Base-by-base conservation (phyloP, 129 eudicot species). In the Arctium lappa region DNA sequence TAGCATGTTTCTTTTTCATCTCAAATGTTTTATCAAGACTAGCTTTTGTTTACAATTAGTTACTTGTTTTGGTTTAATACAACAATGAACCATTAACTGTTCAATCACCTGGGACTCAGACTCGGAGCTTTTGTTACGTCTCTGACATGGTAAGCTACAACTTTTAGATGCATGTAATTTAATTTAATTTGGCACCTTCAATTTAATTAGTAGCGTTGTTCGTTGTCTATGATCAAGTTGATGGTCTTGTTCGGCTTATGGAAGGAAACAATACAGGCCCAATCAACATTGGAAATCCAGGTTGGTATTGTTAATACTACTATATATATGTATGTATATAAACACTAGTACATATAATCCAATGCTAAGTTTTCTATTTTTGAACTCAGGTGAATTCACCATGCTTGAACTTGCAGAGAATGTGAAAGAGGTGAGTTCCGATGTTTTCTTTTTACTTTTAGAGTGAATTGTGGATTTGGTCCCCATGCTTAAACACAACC, bases 221-320 rank as follows among this genome's bases (percentile, higher is more conserved):
- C 60, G 22, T 18, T 8, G 32, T 38, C 46, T 30, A 34, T 33
- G 69, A 81, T 77, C 82, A 95, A 98, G 99, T 95, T 81, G 95
- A 95, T 90, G 99, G 99, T 70, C 97, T 95, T 62, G 86, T 95
- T 69, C 80, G 89, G 81, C 99, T 95, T 36, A 95, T 95, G 99
- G 98, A 93, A 91, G 99, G 99, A 83, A 90, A 88, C 60, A 81
- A 90, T 70, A 95, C 97, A 27, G 99, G 99, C 38, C 99, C 99
- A 32, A 95, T 95, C 81, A 95, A 95, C 85, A 82, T 95, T 79
- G 99, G 99, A 13, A 95, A 95, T 87, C 99, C 99, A 86, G 98
- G 98, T 92, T 65, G 32, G 38, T 18, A 8, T 78, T 62, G 0
- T 53, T 2, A 56, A 13, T 4, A 56, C 27, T 15, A n/a, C 18